A percentile compares a stretch with the other conserved stretches of the same genome.
phyloP scores from a whole-genome alignment of 352 stramenopile genomes.

The Salisapilia sapeloensis region DNA sequence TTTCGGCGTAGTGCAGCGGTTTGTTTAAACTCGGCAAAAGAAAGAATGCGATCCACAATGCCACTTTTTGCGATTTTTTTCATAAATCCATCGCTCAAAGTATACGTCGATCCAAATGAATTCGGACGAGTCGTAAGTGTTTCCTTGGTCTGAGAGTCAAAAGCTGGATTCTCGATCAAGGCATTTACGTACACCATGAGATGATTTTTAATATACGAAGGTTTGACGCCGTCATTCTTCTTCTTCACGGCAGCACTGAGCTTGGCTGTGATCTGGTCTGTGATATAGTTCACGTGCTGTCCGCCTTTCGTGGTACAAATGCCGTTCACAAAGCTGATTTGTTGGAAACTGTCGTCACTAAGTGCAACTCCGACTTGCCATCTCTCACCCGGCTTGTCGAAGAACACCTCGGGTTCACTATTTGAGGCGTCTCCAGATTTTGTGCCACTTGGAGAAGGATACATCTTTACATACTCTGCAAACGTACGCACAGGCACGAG shows the following conservation, averaged over 20 bases:
- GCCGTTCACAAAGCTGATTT: conserved; percentile 96
- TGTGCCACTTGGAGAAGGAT: conserved; percentile 20
- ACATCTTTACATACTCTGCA: conserved; percentile 88
- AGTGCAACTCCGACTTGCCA: conserved; percentile 91
- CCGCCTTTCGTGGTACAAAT: conserved; percentile 94
- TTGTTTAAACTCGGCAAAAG: conserved; percentile 86
- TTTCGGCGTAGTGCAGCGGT: conserved; percentile 82
- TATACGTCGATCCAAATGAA: conserved; percentile 77
- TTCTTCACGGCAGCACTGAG: conserved; percentile 87
- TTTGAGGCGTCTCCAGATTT: conserved; percentile 12
- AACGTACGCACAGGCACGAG: conserved; percentile 88
- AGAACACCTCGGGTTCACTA: conserved; percentile 46
- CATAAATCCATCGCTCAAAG: conserved; percentile 76
- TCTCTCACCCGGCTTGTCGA: conserved; percentile 84
- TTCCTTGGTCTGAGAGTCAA: conserved; percentile 98
- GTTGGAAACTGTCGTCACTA: conserved; percentile 89
- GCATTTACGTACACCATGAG: conserved; percentile 93
- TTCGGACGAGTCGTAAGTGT: conserved; percentile 83
- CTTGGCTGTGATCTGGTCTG: conserved; percentile 80
- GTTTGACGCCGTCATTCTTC: conserved; percentile 87
- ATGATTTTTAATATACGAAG: conserved; percentile 90
- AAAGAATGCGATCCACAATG: conserved; percentile 83
- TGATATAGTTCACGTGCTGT: conserved; percentile 91
- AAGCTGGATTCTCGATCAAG: conserved; percentile 95
- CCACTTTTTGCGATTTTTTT: conserved; percentile 81